These are phyloP conservation scores for Candida insectalens DNA, from an alignment of 805 yeast genomes.

Conservation along the genomic window DNA sequence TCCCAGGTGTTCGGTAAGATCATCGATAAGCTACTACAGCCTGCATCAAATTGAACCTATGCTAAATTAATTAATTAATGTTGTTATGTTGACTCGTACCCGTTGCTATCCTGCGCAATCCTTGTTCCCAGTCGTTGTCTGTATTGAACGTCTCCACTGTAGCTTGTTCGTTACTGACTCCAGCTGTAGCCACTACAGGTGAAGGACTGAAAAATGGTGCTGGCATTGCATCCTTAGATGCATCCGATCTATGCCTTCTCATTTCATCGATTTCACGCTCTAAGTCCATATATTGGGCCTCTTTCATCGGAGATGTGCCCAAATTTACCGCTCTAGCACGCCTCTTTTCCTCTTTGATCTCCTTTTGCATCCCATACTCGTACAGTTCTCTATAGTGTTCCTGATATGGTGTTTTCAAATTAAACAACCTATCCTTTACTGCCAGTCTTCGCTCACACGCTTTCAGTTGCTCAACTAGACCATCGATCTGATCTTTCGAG, in stretches of 20 bases:
- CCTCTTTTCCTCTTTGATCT: constrained; percentile 1
- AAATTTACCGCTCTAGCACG: background rate
- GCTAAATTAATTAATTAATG: background rate
- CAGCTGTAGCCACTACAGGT: constrained; percentile 14
- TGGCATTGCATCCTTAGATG: too few species aligned
- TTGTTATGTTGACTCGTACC: too few species aligned
- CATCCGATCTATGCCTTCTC: too few species aligned
- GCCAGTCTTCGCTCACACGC: constrained; percentile 28
- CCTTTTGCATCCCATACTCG: constrained; percentile 18
- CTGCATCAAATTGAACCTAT: background rate
- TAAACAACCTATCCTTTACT: constrained; percentile 25
- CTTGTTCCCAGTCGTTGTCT: background rate
- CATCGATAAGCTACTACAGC: constrained; percentile 23
- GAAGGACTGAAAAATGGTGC: too few species aligned
- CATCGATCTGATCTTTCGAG: constrained; percentile 14
- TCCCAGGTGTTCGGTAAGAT: constrained; percentile 37
- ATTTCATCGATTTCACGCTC: constrained; percentile 20
- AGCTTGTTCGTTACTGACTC: constrained; percentile 7
- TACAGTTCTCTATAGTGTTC: constrained; percentile 34
- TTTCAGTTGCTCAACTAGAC: constrained; percentile 19
- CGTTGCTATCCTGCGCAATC: background rate
- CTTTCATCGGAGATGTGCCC: constrained; percentile 11
- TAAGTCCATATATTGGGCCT: constrained; percentile 17
- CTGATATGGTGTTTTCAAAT: constrained; percentile 27
- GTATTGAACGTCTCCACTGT: background rate